Base-by-base conservation (phyloP, 192 early-diverging fungal genomes). In the Coemansia guatemalensis region DNA sequence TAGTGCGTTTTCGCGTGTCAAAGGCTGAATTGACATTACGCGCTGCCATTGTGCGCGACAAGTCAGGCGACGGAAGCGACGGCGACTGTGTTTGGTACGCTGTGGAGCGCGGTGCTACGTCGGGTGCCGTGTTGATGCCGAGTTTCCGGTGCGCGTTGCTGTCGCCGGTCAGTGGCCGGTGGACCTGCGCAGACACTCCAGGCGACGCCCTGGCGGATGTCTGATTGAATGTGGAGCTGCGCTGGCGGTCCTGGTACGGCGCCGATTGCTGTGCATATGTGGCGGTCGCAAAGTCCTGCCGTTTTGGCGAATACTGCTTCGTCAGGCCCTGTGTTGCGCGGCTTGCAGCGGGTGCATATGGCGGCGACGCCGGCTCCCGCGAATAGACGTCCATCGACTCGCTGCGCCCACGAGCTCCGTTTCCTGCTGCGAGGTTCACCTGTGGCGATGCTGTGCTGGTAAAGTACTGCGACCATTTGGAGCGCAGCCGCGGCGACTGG, bases 391-490 rank as follows among this genome's bases (percentile, higher is more conserved):
- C 2, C 56, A 68, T 29, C 27, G 74, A 69, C 61, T 71, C 74
- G 41, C 74, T 76, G 24, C 74, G 68, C 14, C 17, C 60, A 3
- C 74, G 51, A 9, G 22, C 48, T 11, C 62, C 30, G 7, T 12
- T n/a, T 3, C 30, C 67, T 22, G 48, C 58, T 26, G 62, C 62
- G 11, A 54, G 20, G 3, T 33, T 44, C 21, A 26, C 48, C 50
- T 67, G 56, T 26, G 57, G 49, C 26, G 57, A 23, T 6, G 65
- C 75, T 0, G 75, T 67, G 55, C 70, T 73, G 33, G 76, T 73
- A 30, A 79, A 79, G 54, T 79, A 79, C 64, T 79, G 76, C 47
- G 76, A 71, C 76, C 76, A 79, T 54, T 70, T 71, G 12, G 75
- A 70, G 50, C 54, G 60, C 9, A 76, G 51, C 49, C 39, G 18